These are phyloP conservation scores for Neoarthrinium moseri DNA, from an alignment of 2,329 filamentous ascomycete species.

Conservation along the genomic window DNA sequence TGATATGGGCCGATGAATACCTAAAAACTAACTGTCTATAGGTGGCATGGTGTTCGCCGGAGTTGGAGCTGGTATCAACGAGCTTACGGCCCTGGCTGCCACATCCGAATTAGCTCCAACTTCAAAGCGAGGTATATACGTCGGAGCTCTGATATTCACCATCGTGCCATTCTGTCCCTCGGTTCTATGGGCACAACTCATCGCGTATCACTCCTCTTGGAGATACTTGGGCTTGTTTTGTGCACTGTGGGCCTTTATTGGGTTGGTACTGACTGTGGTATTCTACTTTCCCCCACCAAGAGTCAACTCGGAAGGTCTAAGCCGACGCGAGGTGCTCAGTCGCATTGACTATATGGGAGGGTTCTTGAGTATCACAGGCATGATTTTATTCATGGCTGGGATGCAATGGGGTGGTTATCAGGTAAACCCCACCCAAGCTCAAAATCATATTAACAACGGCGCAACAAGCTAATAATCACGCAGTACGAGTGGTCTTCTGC, in stretches of 20 bases:
- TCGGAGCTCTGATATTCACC: slow-evolving; percentile 58
- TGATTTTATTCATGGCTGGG: slow-evolving; percentile 50
- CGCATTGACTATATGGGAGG: slow-evolving; percentile 52
- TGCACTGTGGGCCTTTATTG: slow-evolving; percentile 49
- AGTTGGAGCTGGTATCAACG: slow-evolving; percentile 64
- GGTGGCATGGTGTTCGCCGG: slow-evolving; percentile 55
- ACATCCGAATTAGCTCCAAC: slow-evolving; percentile 68
- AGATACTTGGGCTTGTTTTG: slow-evolving; percentile 54
- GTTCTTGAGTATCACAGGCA: slow-evolving; percentile 44
- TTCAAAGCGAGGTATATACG: slow-evolving; percentile 62
- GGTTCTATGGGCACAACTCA: slow-evolving; percentile 58
- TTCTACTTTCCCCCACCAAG: slow-evolving; percentile 55
- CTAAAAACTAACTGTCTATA: slow-evolving; percentile 21
- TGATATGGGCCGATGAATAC: too few relatives aligned
- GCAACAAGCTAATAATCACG: too few relatives aligned
- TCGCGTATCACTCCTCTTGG: slow-evolving; percentile 47
- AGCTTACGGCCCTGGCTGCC: slow-evolving; percentile 66
- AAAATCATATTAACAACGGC: slow-evolving; percentile 4
- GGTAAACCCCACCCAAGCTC: slow-evolving; percentile 14
- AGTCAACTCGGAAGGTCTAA: slow-evolving; percentile 37
- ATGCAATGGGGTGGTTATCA: slow-evolving; percentile 38
- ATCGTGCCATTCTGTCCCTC: slow-evolving; percentile 63
- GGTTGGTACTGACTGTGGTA: slow-evolving; percentile 46
- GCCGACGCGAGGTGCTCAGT: slow-evolving; percentile 36
- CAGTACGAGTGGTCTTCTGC: slow-evolving; percentile 35